Evolutionary conservation across 257 asterid species (phyloP).

Genomic region (Capsicum pubescens): DNA sequence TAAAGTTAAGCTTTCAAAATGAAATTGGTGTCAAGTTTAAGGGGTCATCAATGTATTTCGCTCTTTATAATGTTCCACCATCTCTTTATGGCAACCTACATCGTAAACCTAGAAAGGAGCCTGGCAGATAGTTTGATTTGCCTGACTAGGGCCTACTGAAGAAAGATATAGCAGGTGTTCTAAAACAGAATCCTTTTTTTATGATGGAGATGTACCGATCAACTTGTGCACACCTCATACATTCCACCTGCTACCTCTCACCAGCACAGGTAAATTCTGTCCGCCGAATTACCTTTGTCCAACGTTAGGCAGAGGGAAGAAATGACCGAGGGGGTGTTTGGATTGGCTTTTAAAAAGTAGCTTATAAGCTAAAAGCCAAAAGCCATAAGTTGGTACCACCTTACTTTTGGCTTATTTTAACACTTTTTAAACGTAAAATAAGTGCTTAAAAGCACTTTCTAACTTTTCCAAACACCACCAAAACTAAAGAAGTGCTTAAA

Average conservation of each 20-base stretch:
- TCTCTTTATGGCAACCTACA: conserved; percentile 11
- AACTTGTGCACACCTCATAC: not conserved
- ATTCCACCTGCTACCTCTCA: not conserved
- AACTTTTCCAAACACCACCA: too few species aligned
- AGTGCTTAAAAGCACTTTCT: too few species aligned
- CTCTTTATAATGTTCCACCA: not conserved
- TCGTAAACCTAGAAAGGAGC: not conserved
- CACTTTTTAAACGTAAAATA: too few species aligned
- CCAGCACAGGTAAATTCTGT: not conserved
- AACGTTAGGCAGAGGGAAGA: conserved; percentile 1
- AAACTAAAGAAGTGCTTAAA: too few species aligned
- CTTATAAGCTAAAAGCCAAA: too few species aligned
- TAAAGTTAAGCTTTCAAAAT: not conserved
- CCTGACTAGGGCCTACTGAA: not conserved
- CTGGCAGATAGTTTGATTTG: not conserved
- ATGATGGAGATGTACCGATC: not conserved
- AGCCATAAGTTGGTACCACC: too few species aligned
- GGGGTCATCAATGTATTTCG: conserved; percentile 2
- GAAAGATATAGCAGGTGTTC: not conserved
- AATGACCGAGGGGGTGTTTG: not conserved
- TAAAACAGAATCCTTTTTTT: not conserved
- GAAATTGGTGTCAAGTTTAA: not conserved
- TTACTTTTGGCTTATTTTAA: too few species aligned
- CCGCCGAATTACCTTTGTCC: not conserved
- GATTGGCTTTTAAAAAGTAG: too few species aligned